Evolutionary conservation across 1,284 basidiomycete species (phyloP), one percentile per base, ranked within the genome.

Genomic region (Ustilago bromivora): DNA sequence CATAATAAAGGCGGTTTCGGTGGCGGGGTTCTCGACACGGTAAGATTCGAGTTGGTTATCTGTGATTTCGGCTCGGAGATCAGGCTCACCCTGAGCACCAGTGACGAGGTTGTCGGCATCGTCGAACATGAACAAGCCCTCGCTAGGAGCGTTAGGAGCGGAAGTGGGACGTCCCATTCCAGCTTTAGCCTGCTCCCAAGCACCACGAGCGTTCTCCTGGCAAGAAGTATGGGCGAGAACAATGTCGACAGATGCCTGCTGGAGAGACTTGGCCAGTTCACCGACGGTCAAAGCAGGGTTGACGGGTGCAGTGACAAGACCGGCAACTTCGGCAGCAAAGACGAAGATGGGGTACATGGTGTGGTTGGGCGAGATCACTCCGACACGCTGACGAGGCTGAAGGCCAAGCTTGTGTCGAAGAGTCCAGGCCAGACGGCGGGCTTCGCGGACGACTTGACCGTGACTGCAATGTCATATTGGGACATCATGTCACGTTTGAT

Each of bases 321-420:
- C 77, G 19, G 75, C 77, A 6, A 67, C 62, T 40, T 80, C 70
- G 43, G 76, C 82, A 3, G 82, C 83, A 53, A 77, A 76, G 51
- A 82, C 67, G 10, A 65, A 65, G 47, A 73, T 62, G 31, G 81
- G 81, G 60, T 83, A 85, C 56, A 79, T 71, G 46, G 78, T 82
- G 58, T 78, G 76, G 67, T 85, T 85, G n/a, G 81, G 82, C 54
- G 80, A 80, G 46, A 85, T 76, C 58, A 85, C 72, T 34, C 80
- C 83, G 9, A 85, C 71, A 34, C 81, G 74, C 56, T 78, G 77
- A 8, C 79, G 76, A 11, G 67, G 63, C 53, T 77, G 53, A n/a
- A 85, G 56, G 15, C 72, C 74, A 13, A 84, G 76, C 41, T 69
- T 76, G 67, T 84, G 66, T 23, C 72, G 69, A 35, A 84, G 62